Base-by-base conservation (phyloP, 2,329 filamentous ascomycete genomes). In the Alternaria sp. region DNA sequence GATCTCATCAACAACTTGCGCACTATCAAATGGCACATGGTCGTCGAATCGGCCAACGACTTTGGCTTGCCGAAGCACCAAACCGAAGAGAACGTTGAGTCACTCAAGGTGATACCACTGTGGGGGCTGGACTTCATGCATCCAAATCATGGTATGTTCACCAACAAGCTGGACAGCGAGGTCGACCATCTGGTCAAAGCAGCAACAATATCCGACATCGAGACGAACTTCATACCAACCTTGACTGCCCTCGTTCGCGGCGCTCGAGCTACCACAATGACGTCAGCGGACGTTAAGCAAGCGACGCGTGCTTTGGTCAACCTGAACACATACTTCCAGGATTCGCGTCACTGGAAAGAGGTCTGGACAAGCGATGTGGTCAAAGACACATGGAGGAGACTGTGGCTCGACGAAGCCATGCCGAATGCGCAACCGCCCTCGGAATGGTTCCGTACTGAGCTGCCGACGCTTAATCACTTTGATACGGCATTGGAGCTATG, bases 331-430 rank as follows among this genome's bases (percentile, higher is more conserved):
- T 85, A 79, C 71, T 83, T 85, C 50, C 76, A 83, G 54, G 74
- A 79, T 46, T 79, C 80, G 9, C 77, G 79, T 6, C 80, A 84
- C 55, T 84, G 83, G 83, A 80, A 79, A 43, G 81, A 81, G 45
- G 80, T 83, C 0, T 84, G 83, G 83, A 81, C 76, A 12, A 84
- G 81, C 69, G 78, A 82, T 32, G 74, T 81, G 49, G 83, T 84
- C 47, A 84, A 83, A 63, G 77, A 82, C 61, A 78, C 78, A 21
- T 84, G 83, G 83, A 77, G 81, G 54, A 77, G 81, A 50, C 67
- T 84, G 6, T 84, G 83, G 83, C 67, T 84, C n/a, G 71, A 77
- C 11, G 80, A 83, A 54, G 79, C 82, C 62, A 77, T 82, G 65
- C 78, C 78, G 43, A 83, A 82, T 67, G 76, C 78, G 9, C 76